Evolutionary conservation across 2,329 filamentous ascomycete species (phyloP).

Genomic region (Paramyrothecium sp.): DNA sequence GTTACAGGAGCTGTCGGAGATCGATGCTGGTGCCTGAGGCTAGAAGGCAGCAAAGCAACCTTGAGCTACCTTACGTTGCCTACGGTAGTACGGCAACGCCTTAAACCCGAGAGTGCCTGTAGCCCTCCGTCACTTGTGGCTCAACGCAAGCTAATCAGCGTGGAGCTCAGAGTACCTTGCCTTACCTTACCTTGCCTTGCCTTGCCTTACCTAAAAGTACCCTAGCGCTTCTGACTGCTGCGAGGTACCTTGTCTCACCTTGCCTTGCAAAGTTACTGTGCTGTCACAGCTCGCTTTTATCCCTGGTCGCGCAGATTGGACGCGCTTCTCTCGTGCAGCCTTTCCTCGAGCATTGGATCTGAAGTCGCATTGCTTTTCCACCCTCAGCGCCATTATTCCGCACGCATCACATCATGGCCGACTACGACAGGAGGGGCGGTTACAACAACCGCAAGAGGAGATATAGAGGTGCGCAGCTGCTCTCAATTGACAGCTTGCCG

Average conservation of each 20-base stretch:
- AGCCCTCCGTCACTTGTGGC: no score
- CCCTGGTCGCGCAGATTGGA: not conserved
- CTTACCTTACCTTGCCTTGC: not conserved
- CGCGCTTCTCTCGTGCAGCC: not conserved
- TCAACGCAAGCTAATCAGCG: not conserved
- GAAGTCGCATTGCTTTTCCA: not conserved
- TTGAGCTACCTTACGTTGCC: no score
- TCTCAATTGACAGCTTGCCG: not conserved
- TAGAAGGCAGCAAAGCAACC: no score
- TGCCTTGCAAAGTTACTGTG: no score
- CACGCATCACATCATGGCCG: slow-evolving; percentile 42
- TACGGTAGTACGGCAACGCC: no score
- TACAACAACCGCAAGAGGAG: slow-evolving; percentile 72
- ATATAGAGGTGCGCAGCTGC: slow-evolving; percentile 65
- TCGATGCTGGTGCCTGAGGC: no score
- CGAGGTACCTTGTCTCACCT: not conserved
- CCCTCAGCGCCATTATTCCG: not conserved
- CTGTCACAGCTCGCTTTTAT: not conserved
- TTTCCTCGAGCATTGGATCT: not conserved
- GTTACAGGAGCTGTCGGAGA: no score
- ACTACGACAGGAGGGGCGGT: slow-evolving; percentile 56
- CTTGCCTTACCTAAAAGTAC: not conserved
- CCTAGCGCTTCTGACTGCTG: not conserved
- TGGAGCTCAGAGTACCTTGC: not conserved
- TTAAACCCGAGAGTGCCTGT: no score